Conservation (phyloP, 345 rosid species). For the Gossypioides kirkii region DNA sequence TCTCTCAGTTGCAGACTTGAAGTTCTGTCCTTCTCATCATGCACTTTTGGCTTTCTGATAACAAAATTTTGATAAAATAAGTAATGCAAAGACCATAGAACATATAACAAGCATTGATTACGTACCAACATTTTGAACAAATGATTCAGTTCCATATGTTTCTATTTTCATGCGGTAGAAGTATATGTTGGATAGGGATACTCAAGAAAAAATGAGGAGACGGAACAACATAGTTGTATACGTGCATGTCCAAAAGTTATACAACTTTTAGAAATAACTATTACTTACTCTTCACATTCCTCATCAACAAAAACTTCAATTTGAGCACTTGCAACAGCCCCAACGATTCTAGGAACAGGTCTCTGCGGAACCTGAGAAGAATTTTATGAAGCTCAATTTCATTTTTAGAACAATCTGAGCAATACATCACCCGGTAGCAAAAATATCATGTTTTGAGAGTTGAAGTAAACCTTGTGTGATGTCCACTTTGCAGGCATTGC, state of each 20-base stretch:
- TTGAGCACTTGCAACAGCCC: conserved; percentile 34
- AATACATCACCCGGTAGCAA: background rate
- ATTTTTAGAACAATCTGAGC: background rate
- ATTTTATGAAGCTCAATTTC: conserved; percentile 15
- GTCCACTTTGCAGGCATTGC: conserved; percentile 73
- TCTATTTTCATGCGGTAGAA: background rate
- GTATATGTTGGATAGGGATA: background rate
- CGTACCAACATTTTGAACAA: no score
- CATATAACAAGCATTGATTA: background rate
- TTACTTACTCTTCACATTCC: conserved; percentile 60
- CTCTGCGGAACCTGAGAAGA: conserved; percentile 58
- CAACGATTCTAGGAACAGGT: conserved; percentile 38
- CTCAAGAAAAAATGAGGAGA: background rate
- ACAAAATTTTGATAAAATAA: background rate
- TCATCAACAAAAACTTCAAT: conserved; percentile 85
- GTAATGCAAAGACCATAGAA: background rate
- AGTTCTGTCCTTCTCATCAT: conserved; percentile 23
- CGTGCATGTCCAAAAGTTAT: background rate
- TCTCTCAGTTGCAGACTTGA: conserved; percentile 33
- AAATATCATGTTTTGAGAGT: background rate
- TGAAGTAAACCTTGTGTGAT: conserved; percentile 56
- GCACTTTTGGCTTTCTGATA: conserved; percentile 24
- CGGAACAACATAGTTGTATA: background rate
- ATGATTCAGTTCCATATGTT: no score
- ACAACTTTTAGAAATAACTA: background rate